phyloP scores from a whole-genome alignment of 2,329 filamentous ascomycete genomes.

The Magnaporthiopsis rhizophila region DNA sequence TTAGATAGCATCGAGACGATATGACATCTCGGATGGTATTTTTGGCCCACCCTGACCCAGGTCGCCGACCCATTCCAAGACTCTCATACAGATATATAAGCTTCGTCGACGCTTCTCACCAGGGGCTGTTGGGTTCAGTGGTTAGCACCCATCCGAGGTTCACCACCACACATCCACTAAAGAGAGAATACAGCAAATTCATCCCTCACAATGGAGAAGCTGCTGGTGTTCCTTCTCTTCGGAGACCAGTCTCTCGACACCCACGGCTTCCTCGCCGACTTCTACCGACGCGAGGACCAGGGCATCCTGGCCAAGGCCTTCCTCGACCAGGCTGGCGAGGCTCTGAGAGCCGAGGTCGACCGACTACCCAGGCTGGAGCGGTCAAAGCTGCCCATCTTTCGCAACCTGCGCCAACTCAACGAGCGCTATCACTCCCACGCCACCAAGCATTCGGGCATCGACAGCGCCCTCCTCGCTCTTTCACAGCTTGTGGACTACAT shows the following conservation, averaged over 20 bases:
- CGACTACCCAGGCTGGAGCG: slow-evolving; percentile 48
- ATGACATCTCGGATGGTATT: slow-evolving; percentile 18
- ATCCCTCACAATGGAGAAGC: slow-evolving; percentile 31
- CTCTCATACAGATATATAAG: slow-evolving; percentile 7
- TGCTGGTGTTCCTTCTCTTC: slow-evolving; percentile 54
- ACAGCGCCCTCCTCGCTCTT: slow-evolving; percentile 57
- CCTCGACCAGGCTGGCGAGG: slow-evolving; percentile 48
- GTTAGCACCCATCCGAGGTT: neutral
- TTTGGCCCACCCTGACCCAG: slow-evolving; percentile 9
- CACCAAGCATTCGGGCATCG: slow-evolving; percentile 52
- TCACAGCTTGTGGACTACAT: slow-evolving; percentile 63
- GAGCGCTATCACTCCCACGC: slow-evolving; percentile 53
- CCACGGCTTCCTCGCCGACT: slow-evolving; percentile 51
- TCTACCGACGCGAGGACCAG: slow-evolving; percentile 35
- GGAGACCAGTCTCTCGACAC: slow-evolving; percentile 66
- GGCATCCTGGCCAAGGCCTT: slow-evolving; percentile 53
- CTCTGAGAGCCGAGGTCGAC: slow-evolving; percentile 52
- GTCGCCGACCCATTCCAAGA: slow-evolving; percentile 1
- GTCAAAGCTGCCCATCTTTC: slow-evolving; percentile 51
- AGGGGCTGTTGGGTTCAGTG: neutral
- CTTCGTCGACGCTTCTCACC: slow-evolving; percentile 3
- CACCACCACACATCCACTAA: neutral
- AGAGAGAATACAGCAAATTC: neutral
- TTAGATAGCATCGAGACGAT: slow-evolving; percentile 9
- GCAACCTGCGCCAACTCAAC: slow-evolving; percentile 55